A percentile compares a stretch with the other conserved stretches of the same genome.
These are phyloP conservation scores for Boletellus deceptivus DNA, from an alignment of 1,284 basidiomycete genomes.

Conservation along the genomic window DNA sequence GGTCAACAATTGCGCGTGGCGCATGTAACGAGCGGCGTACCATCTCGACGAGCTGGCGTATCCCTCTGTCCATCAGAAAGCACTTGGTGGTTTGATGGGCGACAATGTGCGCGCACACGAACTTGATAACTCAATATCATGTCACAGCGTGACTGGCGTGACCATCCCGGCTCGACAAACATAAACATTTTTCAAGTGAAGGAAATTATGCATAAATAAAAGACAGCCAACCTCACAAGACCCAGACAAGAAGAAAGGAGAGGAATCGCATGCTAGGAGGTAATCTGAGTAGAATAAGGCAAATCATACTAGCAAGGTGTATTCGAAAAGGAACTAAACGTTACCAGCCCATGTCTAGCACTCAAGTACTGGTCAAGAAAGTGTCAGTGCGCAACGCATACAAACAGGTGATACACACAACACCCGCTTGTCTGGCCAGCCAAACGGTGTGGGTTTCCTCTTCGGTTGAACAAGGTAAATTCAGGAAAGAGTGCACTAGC, in stretches of 20 bases:
- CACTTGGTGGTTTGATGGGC: background rate
- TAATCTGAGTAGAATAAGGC: slow-evolving; percentile 3
- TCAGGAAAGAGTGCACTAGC: slow-evolving; percentile 14
- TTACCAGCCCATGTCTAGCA: background rate
- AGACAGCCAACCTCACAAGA: slow-evolving; percentile 7
- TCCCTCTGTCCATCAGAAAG: slow-evolving; percentile 41
- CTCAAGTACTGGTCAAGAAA: slow-evolving; percentile 3
- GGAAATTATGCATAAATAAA: slow-evolving; percentile 20
- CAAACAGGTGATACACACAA: slow-evolving; percentile 30
- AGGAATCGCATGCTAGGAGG: background rate
- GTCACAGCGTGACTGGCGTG: slow-evolving; percentile 29
- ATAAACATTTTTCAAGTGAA: background rate
- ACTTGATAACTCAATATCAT: slow-evolving; percentile 17
- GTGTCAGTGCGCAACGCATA: slow-evolving; percentile 19
- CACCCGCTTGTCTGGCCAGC: slow-evolving; percentile 26
- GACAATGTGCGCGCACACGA: slow-evolving; percentile 24
- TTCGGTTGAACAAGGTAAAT: slow-evolving; percentile 7
- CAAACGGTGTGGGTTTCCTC: slow-evolving; percentile 17
- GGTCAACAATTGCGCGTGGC: slow-evolving; percentile 4
- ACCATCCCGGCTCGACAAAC: slow-evolving; percentile 5
- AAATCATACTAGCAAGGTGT: slow-evolving; percentile 8
- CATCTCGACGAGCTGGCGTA: slow-evolving; percentile 57
- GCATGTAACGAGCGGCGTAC: slow-evolving; percentile 31
- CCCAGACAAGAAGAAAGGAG: slow-evolving; percentile 12
- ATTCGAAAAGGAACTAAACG: slow-evolving; percentile 4